Evolutionary conservation across 768 basidiomycete species (phyloP), one percentile per base, ranked within the genome.

Genomic region (Termitomyces sp.): DNA sequence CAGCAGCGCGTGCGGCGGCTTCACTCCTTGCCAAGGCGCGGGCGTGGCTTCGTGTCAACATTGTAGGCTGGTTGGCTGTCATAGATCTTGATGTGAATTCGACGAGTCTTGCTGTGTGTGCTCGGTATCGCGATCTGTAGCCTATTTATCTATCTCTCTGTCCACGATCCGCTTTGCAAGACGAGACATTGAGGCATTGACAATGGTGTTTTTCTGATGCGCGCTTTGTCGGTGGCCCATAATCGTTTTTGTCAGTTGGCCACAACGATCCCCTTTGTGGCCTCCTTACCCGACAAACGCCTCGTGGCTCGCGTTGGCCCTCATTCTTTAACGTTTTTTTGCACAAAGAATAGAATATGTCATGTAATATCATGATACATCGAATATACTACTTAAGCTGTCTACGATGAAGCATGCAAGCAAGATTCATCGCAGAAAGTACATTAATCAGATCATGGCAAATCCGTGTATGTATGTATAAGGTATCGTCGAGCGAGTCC

Each of bases 1-100:
- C 33, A 11, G 44, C 55, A 18, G 50, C 39, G 39, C 32, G 22
- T 32, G 59, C 22, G 36, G 59, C 45, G 35, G 53, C 52, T 39
- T 50, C 50, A 13, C 15, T 36, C 32, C 38, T 51, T 32, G 50
- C 55, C 16, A 57, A 24, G 24, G 51, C 50, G 24, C 59, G 53
- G 15, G 65, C 65, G 55, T 60, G 55, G 61, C 61, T 65, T 45
- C 61, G 42, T 4, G 65, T 65, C 18, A 65, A 18, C 65, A 65
- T 65, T 20, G 44, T 49, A 16, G 12, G 39, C 24, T 49, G 20
- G 44, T 7, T 22, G 46, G 18, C 12, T 42, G 35, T 15, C 4
- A 28, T 46, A 7, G 35, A 22, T 56, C 60, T 61, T 45, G 49
- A 45, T 55, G 55, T 12, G 40, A 45, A 32, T n/a, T n/a, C n/a